Evolutionary conservation across 2,329 filamentous ascomycete species (phyloP).

Genomic region (Cladosporium velox): DNA sequence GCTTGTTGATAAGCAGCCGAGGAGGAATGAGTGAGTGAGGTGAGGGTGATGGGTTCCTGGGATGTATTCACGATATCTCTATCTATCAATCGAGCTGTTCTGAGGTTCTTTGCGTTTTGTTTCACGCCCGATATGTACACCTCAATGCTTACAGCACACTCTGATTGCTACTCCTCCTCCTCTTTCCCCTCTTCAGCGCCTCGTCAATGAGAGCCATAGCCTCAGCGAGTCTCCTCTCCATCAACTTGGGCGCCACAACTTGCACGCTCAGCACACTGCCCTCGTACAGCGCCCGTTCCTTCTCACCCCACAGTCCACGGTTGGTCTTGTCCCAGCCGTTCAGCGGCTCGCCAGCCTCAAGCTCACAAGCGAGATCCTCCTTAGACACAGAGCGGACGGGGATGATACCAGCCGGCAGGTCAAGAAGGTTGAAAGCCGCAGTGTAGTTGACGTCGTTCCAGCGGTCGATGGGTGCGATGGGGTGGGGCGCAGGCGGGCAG

Average conservation of each 20-base stretch:
- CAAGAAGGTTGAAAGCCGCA: conserved; percentile 61
- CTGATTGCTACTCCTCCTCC: conserved; percentile 6
- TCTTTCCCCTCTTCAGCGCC: conserved; percentile 35
- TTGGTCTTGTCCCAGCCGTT: conserved; percentile 64
- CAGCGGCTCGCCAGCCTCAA: conserved; percentile 42
- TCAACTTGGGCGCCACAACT: conserved; percentile 56
- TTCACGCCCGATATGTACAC: no score
- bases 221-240: conserved; percentile 56
- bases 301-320: conserved; percentile 57
- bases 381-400: conserved; percentile 55
- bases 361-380: conserved; percentile 53
- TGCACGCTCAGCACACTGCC: conserved; percentile 59
- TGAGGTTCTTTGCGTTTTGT: no score
- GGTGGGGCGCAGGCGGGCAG: conserved; percentile 65
- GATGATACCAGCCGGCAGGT: conserved; percentile 61
- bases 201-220: conserved; percentile 58
- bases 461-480: conserved; percentile 61
- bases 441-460: conserved; percentile 67
- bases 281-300: conserved; percentile 57
- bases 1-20: conserved; percentile 44
- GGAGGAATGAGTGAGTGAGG: conserved; percentile 30
- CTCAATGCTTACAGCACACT: not conserved
- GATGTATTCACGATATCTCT: not conserved
- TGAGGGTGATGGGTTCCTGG: not conserved
- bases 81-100: no score